phyloP scores from a whole-genome alignment of 208 protist genomes.

The Leishmania gerbilli region DNA sequence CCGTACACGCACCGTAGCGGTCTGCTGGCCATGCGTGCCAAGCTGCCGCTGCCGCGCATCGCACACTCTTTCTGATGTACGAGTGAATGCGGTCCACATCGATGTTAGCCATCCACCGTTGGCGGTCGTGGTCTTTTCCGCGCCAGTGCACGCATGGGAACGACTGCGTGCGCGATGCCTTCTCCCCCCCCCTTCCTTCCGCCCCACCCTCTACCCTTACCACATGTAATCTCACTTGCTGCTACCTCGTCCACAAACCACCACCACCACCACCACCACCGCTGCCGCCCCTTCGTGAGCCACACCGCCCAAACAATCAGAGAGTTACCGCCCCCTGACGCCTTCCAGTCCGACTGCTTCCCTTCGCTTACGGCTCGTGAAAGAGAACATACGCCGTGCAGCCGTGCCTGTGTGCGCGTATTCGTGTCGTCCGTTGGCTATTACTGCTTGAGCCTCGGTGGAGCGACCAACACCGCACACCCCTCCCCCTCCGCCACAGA shows the following conservation, averaged over 20 bases:
- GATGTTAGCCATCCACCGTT: background rate
- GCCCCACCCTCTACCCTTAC: background rate
- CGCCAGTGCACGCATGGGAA: background rate
- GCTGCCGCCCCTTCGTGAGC: background rate
- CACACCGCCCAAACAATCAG: background rate
- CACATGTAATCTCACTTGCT: background rate
- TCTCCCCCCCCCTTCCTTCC: background rate
- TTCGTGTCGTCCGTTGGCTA: background rate
- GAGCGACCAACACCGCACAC: background rate
- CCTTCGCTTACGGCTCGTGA: background rate
- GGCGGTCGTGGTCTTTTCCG: background rate
- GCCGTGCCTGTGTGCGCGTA: background rate
- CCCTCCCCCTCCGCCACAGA: background rate
- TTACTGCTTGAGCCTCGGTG: background rate
- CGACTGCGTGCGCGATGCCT: background rate
- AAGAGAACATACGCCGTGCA: background rate
- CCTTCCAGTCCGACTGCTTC: slow-evolving; percentile 1
- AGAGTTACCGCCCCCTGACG: background rate
- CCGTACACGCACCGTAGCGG: background rate
- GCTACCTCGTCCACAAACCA: background rate
- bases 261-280: too few species aligned
- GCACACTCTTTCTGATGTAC: background rate
- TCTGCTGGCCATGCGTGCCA: background rate
- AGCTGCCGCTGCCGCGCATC: background rate
- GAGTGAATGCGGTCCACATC: background rate